phyloP scores from a whole-genome alignment of 2,329 filamentous ascomycete species.

The Penicillium sp. region DNA sequence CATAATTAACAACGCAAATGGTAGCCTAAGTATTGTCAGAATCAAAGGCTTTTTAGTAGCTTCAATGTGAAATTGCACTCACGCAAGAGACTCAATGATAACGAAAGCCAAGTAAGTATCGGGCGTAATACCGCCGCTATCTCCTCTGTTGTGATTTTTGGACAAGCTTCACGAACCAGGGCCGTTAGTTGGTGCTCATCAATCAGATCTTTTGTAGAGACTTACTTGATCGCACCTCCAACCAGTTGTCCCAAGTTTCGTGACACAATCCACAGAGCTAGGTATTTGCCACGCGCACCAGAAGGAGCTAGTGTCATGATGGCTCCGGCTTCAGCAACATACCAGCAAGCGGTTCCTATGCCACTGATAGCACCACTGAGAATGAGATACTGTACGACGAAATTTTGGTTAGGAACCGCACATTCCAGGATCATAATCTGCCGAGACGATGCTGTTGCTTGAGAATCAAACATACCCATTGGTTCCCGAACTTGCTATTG shows the following conservation, averaged over 20 bases:
- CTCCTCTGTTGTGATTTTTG: slow-evolving; percentile 40
- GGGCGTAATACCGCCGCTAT: slow-evolving; percentile 42
- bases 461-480: slow-evolving; percentile 41
- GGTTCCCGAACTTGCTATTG: slow-evolving; percentile 51
- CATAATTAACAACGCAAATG: slow-evolving; percentile 49
- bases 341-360: slow-evolving; percentile 49
- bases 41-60: background rate
- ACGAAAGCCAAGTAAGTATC: slow-evolving; percentile 51
- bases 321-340: slow-evolving; percentile 50
- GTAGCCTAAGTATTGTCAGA: slow-evolving; percentile 28
- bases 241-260: slow-evolving; percentile 51
- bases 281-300: slow-evolving; percentile 49
- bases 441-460: background rate
- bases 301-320: slow-evolving; percentile 53
- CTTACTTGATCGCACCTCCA: slow-evolving; percentile 49
- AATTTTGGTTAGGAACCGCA: background rate
- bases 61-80: slow-evolving; percentile 10
- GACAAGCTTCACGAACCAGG: slow-evolving; percentile 27
- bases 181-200: background rate
- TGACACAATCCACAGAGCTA: slow-evolving; percentile 51
- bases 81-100: slow-evolving; percentile 50
- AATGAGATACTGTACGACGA: slow-evolving; percentile 39
- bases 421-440: too few relatives aligned
- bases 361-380: slow-evolving; percentile 41
- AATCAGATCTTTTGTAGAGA: background rate